phyloP scores from a whole-genome alignment of 2,329 filamentous ascomycete genomes.

The Camptophora hylomeconis region DNA sequence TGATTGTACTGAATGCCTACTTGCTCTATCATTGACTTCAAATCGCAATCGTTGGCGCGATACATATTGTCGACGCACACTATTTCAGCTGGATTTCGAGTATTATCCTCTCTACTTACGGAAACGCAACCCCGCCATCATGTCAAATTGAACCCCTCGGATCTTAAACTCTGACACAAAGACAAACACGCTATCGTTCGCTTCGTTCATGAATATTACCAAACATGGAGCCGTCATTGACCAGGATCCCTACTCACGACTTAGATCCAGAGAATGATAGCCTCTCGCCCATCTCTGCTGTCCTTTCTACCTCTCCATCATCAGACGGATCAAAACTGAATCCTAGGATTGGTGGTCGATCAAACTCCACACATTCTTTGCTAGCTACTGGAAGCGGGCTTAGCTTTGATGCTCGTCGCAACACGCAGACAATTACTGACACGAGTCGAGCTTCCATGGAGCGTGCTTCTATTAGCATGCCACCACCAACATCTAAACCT shows the following conservation, averaged over 20 bases:
- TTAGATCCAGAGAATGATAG: constrained; percentile 2
- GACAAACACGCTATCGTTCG: too few species aligned
- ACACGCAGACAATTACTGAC: constrained; percentile 48
- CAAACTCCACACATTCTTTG: constrained; percentile 27
- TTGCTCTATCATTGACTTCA: too few species aligned
- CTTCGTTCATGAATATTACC: too few species aligned
- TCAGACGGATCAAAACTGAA: not conserved
- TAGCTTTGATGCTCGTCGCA: constrained; percentile 34
- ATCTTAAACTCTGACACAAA: too few species aligned
- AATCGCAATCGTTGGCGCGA: too few species aligned
- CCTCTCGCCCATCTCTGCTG: not conserved
- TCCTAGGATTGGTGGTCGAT: constrained; percentile 3
- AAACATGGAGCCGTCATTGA: constrained; percentile 4
- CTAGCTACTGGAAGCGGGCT: constrained; percentile 27
- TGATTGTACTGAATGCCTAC: too few species aligned
- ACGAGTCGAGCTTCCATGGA: constrained; percentile 45
- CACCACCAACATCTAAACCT: constrained; percentile 35
- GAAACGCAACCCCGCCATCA: too few species aligned
- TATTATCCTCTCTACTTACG: too few species aligned
- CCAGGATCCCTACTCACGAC: constrained; percentile 3
- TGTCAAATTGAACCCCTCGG: too few species aligned
- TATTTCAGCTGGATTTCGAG: too few species aligned
- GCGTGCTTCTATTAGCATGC: constrained; percentile 52
- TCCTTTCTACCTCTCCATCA: constrained; percentile 1
- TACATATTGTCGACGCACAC: too few species aligned